Percentiles rank a stretch among this genome's conserved stretches.
These are phyloP conservation scores for Microdochium trichocladiopsis DNA, from an alignment of 2,329 filamentous ascomycete genomes.

Conservation along the genomic window DNA sequence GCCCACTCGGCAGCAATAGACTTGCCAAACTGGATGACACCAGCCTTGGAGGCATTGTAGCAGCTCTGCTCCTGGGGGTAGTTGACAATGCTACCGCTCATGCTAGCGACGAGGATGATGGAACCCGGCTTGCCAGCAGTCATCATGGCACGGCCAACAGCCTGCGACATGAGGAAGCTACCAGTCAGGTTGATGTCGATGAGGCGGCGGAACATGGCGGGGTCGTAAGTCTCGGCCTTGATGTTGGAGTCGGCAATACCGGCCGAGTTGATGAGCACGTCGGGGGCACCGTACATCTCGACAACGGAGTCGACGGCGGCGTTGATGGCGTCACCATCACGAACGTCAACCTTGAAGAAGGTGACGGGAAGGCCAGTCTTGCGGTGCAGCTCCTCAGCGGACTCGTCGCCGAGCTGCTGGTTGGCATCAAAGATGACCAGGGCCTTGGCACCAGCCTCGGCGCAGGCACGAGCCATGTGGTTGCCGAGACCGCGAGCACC, in stretches of 20 bases:
- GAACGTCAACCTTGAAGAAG: constrained; percentile 75
- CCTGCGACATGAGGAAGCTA: constrained; percentile 69
- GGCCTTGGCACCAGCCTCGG: constrained; percentile 67
- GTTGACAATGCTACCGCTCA: constrained; percentile 81
- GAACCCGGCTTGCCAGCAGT: constrained; percentile 61
- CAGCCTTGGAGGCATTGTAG: constrained; percentile 81
- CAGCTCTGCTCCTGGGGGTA: constrained; percentile 77
- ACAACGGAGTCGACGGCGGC: constrained; percentile 61
- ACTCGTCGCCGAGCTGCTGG: constrained; percentile 64
- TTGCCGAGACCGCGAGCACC: constrained; percentile 72
- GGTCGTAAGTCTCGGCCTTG: constrained; percentile 71
- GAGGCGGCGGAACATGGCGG: constrained; percentile 68
- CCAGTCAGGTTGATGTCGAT: constrained; percentile 80
- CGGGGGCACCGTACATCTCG: constrained; percentile 59
- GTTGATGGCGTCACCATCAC: constrained; percentile 62
- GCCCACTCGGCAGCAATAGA: constrained; percentile 81
- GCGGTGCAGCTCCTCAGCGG: constrained; percentile 62
- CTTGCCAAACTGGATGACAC: constrained; percentile 70
- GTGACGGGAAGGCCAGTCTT: constrained; percentile 67
- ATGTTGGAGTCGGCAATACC: constrained; percentile 81
- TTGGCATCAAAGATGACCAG: constrained; percentile 73
- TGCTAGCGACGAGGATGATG: constrained; percentile 71
- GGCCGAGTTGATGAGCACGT: constrained; percentile 73
- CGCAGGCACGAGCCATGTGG: constrained; percentile 71
- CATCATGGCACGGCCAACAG: constrained; percentile 69